phyloP scores from a whole-genome alignment of 768 basidiomycete species.

The Mycena crocata region DNA sequence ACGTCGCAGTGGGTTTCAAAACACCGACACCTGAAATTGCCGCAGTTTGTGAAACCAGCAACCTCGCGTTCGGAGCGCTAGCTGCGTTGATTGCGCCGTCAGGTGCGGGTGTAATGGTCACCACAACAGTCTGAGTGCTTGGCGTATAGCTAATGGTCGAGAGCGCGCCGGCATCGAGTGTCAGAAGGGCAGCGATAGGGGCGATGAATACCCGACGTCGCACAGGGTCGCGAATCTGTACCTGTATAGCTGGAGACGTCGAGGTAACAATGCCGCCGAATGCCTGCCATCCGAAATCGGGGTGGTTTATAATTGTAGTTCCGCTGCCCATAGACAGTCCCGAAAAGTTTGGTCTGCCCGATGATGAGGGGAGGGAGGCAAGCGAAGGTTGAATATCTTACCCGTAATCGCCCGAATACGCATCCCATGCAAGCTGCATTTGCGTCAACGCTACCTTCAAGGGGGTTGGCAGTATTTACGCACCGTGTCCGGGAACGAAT shows the following conservation, averaged over 20 bases:
- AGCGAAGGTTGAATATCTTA: neutral
- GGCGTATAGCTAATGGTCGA: conserved; percentile 55
- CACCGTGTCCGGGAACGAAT: conserved; percentile 64
- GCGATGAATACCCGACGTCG: conserved; percentile 65
- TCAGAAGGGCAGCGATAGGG: conserved; percentile 57
- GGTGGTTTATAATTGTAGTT: conserved; percentile 61
- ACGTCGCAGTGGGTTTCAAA: conserved; percentile 52
- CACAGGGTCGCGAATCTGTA: conserved; percentile 59
- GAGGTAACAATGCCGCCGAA: conserved; percentile 62
- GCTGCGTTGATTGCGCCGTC: conserved; percentile 55
- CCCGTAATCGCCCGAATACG: conserved; percentile 69
- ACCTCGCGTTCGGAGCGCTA: conserved; percentile 56
- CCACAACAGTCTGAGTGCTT: conserved; percentile 47
- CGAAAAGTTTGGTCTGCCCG: conserved; percentile 59
- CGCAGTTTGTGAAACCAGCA: conserved; percentile 59
- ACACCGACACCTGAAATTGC: conserved; percentile 49
- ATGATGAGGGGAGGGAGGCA: neutral
- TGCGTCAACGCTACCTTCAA: neutral
- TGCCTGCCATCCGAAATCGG: conserved; percentile 71
- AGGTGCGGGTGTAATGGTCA: conserved; percentile 55
- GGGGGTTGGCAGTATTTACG: neutral
- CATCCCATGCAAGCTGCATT: conserved; percentile 63
- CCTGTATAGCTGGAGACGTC: conserved; percentile 54
- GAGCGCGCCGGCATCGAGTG: conserved; percentile 66
- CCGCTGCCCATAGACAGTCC: conserved; percentile 64